Evolutionary conservation across 176 grass and related monocot genomes (phyloP), one percentile per base, ranked within the genome.

Genomic region (Tillandsia fasciculata): DNA sequence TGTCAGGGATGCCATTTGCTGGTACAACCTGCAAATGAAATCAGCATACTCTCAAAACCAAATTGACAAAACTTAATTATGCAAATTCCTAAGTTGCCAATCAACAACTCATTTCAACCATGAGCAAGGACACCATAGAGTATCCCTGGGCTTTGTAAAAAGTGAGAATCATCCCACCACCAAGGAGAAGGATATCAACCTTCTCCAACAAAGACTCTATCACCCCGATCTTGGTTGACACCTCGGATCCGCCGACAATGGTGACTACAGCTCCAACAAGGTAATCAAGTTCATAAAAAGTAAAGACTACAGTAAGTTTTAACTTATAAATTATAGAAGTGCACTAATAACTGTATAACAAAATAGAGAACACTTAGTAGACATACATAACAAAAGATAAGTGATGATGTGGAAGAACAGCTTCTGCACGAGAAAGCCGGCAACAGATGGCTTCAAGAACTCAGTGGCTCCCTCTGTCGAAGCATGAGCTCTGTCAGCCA

Each of bases 351-450:
- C 10, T 18, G 56, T 8, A 42, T 7, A 42, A 42, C 33, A 42
- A 42, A 42, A 42, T 42, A 42, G 33, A 6, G 33, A 7, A 42
- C 33, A 42, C 33, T 42, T 6, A 42, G 33, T 42, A 42, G 33
- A 6, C 33, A 42, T 12, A 48, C 7, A 15, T 47, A 23, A 66
- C 10, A 66, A 66, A 66, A 66, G 33, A 27, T 66, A 27, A 12
- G 28, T 15, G 33, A 66, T 11, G 63, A 33, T 11, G 14, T 66
- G 51, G 51, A 53, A 58, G 12, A 1, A 14, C 83, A 92, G 89
- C 93, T 92, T 97, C 86, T 97, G 93, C 93, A 97, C 92, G 56
- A 97, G 93, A 84, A 97, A 97, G 9, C 93, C 93, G 80, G 93
- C 89, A 83, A 97, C 93, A 66, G 89, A 57, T 53, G 89, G 93